phyloP scores from a whole-genome alignment of 768 basidiomycete genomes.

The Tephrocybe rancida region DNA sequence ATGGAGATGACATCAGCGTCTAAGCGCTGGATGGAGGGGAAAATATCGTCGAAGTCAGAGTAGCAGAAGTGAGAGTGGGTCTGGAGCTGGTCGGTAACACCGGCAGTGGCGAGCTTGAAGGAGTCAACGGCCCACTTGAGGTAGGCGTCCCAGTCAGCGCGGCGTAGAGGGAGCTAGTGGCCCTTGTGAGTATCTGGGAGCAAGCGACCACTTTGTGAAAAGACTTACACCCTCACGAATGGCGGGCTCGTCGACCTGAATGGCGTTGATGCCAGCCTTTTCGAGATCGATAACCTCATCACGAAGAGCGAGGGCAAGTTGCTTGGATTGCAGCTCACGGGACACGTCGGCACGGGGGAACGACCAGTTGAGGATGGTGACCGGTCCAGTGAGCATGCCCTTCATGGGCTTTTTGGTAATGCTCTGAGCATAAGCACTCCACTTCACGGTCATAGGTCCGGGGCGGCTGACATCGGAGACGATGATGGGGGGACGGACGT shows the following conservation, averaged over 20 bases:
- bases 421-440: constrained; percentile 97
- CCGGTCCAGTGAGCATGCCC: constrained; percentile 98
- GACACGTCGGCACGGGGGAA: constrained; percentile 99
- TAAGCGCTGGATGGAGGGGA: constrained; percentile 94
- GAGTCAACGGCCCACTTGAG: constrained; percentile 98
- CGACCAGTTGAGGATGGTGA: constrained; percentile 99
- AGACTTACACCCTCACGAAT: constrained; percentile 93
- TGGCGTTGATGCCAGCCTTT: constrained; percentile 94
- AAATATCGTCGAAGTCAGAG: constrained; percentile 98
- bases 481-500: constrained; percentile 97
- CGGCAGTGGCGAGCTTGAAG: constrained; percentile 96
- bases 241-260: constrained; percentile 99
- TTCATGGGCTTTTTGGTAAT: constrained; percentile 95
- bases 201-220: not conserved
- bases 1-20: constrained; percentile 99
- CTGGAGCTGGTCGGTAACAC: constrained; percentile 91
- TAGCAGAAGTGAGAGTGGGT: constrained; percentile 99
- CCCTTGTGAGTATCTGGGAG: constrained; percentile 13
- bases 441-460: constrained; percentile 91
- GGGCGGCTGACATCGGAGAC: constrained; percentile 97
- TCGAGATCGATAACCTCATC: constrained; percentile 98
- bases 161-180: constrained; percentile 85
- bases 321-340: constrained; percentile 96
- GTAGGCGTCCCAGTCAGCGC: constrained; percentile 94
- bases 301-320: constrained; percentile 95